A percentile compares a stretch with the other conserved stretches of the same genome.
Conservation (phyloP, 208 protist species). For the Angomonas ambiguus region DNA sequence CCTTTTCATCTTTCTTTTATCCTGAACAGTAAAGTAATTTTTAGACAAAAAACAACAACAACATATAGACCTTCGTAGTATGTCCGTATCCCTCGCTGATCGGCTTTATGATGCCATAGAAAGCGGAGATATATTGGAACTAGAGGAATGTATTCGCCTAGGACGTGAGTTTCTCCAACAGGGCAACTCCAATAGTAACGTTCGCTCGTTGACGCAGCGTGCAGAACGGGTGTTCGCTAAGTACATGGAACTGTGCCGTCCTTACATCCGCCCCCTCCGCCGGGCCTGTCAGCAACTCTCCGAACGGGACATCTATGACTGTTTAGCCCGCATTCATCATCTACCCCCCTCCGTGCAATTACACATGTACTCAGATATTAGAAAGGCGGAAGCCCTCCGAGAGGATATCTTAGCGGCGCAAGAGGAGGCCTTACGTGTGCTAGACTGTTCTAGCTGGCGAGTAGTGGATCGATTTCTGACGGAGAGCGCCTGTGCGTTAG, state of each 20-base stretch:
- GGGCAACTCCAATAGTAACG: neutral
- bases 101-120: constrained; percentile 40
- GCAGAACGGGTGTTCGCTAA: constrained; percentile 33
- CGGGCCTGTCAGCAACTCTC: constrained; percentile 45
- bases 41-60: no score
- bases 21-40: no score
- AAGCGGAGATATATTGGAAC: constrained; percentile 57
- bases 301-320: constrained; percentile 44
- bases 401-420: constrained; percentile 36
- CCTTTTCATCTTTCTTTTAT: neutral
- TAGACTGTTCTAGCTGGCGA: constrained; percentile 31
- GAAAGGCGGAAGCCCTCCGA: constrained; percentile 47
- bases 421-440: constrained; percentile 25
- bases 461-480: constrained; percentile 55
- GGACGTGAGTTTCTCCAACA: constrained; percentile 25
- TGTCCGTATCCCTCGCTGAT: constrained; percentile 12
- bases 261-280: constrained; percentile 55
- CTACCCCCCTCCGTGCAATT: constrained; percentile 42
- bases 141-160: constrained; percentile 49
- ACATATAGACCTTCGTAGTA: no score
- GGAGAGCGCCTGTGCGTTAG: constrained; percentile 37
- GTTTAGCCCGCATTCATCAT: constrained; percentile 30
- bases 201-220: constrained; percentile 12
- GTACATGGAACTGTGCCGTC: constrained; percentile 46
- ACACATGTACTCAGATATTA: constrained; percentile 71